Evolutionary conservation across 116 monocot genomes (phyloP), one percentile per base, ranked within the genome.

Genomic region (Trichopus zeylanicus): DNA sequence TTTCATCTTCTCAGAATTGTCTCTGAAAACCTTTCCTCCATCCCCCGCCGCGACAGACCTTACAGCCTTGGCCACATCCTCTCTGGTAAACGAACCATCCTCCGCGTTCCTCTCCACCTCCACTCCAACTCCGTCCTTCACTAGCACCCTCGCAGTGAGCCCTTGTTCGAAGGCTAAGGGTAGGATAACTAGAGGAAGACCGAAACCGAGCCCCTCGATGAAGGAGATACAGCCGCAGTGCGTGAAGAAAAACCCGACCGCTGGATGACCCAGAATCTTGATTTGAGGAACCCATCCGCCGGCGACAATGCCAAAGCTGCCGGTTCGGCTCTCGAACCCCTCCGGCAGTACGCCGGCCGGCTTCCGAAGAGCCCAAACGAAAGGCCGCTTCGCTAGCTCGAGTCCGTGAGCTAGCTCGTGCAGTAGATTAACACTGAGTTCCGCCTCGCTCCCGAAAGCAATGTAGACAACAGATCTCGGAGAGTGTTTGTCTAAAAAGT

Each of bases 261-360:
- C 4, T 8, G 4, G 6, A 33, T 33, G 32, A 8, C 32, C n/a
- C n/a, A n/a, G n/a, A n/a, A n/a, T n/a, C n/a, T n/a, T n/a, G n/a
- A 42, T 13, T 28, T 55, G 55, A 2, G 55, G 55, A 27, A 55
- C 55, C 55, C 55, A 55, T 9, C 18, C 55, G 1, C 13, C 3
- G 42, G 42, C n/a, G 13, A 56, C 56, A 9, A 56, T 28, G 12
- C 56, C 56, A 30, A 24, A 46, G 4, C 27, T 46, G 26, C 12
- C 24, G 2, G 3, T 46, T 18, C 61, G 16, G 16, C 16, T 46
- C 24, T 26, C 46, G 46, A 61, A 61, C 6, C 61, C 61, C 0
- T 61, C 61, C 21, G 61, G 61, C 59, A 59, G 21, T 18, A 59
- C 30, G n/a, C n/a, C n/a, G n/a, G n/a, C n/a, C n/a, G n/a, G n/a